Conservation (phyloP, 2,329 filamentous ascomycete species). For the Talaromyces sp. region DNA sequence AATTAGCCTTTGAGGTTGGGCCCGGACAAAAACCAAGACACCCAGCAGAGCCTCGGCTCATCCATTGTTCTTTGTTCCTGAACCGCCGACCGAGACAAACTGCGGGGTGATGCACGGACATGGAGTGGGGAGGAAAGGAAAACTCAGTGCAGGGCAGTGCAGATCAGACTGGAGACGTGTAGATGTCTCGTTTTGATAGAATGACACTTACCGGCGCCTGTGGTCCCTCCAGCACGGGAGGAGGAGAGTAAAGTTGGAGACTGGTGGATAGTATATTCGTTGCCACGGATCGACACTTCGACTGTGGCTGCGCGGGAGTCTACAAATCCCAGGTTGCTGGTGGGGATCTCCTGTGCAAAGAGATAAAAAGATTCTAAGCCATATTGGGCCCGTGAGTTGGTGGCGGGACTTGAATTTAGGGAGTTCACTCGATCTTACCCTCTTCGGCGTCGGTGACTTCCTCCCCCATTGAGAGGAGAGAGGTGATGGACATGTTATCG, state of each 20-base stretch:
- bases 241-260: slow-evolving; percentile 82
- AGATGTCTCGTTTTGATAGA: too few species aligned
- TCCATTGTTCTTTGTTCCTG: background rate
- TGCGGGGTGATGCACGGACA: slow-evolving; percentile 20
- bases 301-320: slow-evolving; percentile 69
- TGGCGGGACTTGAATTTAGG: background rate
- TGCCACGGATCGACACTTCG: slow-evolving; percentile 67
- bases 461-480: slow-evolving; percentile 47
- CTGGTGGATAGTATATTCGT: slow-evolving; percentile 77
- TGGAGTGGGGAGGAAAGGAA: slow-evolving; percentile 5
- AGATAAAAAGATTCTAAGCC: slow-evolving; percentile 79
- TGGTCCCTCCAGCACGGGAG: slow-evolving; percentile 71
- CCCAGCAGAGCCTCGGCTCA: slow-evolving; percentile 14
- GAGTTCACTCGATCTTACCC: slow-evolving; percentile 48
- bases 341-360: slow-evolving; percentile 75
- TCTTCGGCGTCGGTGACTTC: slow-evolving; percentile 62
- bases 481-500: slow-evolving; percentile 30
- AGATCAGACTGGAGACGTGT: background rate
- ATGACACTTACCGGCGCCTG: slow-evolving; percentile 63
- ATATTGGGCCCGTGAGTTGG: slow-evolving; percentile 1
- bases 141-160: too few species aligned
- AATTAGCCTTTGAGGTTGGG: too few species aligned
- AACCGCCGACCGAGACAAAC: slow-evolving; percentile 10
- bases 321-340: slow-evolving; percentile 81
- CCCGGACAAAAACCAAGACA: slow-evolving; percentile 2